Evolutionary conservation across 441 rosid genomes (phyloP).

Genomic region (Breynia disticha): DNA sequence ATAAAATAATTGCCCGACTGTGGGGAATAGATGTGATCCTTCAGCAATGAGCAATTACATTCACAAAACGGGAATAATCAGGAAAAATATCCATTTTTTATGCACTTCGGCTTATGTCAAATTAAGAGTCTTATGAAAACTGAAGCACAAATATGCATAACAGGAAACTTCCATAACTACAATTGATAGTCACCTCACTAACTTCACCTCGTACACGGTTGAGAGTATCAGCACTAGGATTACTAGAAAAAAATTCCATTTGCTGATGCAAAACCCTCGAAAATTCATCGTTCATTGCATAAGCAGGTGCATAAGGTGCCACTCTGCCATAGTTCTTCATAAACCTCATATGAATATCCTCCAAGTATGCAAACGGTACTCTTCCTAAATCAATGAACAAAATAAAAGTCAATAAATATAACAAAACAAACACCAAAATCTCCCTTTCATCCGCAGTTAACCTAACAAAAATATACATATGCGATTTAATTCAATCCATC

Average conservation of each 20-base stretch:
- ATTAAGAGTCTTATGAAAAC: neutral
- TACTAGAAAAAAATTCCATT: conserved; percentile 95
- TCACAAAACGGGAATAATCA: no score
- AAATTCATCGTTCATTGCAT: conserved; percentile 95
- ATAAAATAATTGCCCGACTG: no score
- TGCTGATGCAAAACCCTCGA: conserved; percentile 97
- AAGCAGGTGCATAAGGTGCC: conserved; percentile 76
- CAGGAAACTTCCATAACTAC: neutral
- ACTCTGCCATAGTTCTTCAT: conserved; percentile 92
- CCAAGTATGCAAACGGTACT: conserved; percentile 93
- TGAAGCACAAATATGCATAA: neutral
- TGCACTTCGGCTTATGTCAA: no score
- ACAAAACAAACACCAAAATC: neutral
- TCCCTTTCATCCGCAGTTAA: no score
- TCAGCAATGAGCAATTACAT: no score
- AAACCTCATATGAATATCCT: conserved; percentile 88
- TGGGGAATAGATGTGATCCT: no score
- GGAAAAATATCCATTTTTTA: no score
- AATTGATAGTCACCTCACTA: conserved; percentile 49
- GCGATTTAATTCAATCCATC: neutral
- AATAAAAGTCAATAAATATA: neutral
- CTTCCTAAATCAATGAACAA: conserved; percentile 47
- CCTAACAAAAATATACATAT: neutral
- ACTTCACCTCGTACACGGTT: conserved; percentile 88
- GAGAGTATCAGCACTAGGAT: conserved; percentile 78